These are phyloP conservation scores for Candida adriatica DNA, from an alignment of 805 yeast species.

Conservation along the genomic window DNA sequence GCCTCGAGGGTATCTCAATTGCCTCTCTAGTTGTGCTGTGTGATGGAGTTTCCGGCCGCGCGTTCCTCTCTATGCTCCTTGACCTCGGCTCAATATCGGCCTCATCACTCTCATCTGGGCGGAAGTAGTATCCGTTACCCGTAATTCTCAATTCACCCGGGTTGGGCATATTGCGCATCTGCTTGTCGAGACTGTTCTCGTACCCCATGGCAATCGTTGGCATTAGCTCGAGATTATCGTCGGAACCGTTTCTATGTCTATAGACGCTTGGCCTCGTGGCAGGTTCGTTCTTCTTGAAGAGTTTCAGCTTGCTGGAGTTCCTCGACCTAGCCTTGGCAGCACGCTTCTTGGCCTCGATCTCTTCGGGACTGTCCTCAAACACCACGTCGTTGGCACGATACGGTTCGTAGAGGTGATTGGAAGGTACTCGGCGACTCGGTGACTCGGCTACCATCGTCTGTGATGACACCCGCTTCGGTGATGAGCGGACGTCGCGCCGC, in stretches of 20 bases:
- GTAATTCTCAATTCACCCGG: slow-evolving; percentile 21
- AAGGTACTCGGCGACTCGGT: not conserved
- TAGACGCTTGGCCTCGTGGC: slow-evolving; percentile 5
- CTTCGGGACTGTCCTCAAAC: slow-evolving; percentile 10
- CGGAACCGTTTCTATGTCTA: slow-evolving; percentile 12
- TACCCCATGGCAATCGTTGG: slow-evolving; percentile 24
- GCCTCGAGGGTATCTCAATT: too few species aligned
- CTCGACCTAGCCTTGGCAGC: slow-evolving; percentile 1
- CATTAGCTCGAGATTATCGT: slow-evolving; percentile 19
- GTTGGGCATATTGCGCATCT: slow-evolving; percentile 9
- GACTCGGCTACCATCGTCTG: too few species aligned
- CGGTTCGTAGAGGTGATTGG: slow-evolving; percentile 6
- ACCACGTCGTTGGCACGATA: slow-evolving; percentile 10
- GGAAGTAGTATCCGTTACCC: slow-evolving; percentile 19
- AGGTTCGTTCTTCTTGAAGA: slow-evolving; percentile 2
- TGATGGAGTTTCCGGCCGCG: too few species aligned
- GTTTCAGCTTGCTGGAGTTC: slow-evolving; percentile 1
- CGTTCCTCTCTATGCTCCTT: too few species aligned
- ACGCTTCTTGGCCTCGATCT: slow-evolving; percentile 1
- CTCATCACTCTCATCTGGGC: slow-evolving; percentile 3
- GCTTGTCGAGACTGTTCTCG: slow-evolving; percentile 18
- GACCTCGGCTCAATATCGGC: too few species aligned
- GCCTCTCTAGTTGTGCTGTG: too few species aligned
- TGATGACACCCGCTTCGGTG: too few species aligned
- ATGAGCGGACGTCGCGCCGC: too few species aligned